Percentiles rank a stretch among this genome's conserved stretches.
Evolutionary conservation across 768 basidiomycete genomes (phyloP).

Genomic region (Suillus alpinus): DNA sequence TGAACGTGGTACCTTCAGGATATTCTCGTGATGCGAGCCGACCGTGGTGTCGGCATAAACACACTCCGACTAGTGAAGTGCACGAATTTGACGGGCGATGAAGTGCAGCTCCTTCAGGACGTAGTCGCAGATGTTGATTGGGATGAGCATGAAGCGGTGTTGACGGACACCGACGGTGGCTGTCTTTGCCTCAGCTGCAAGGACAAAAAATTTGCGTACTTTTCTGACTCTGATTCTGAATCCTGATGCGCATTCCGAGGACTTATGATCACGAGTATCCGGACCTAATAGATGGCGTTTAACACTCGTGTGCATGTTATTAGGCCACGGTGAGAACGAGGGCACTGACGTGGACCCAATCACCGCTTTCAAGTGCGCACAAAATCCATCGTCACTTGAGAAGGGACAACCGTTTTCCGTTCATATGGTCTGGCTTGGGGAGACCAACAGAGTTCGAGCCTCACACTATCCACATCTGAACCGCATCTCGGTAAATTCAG

Average conservation of each 20-base stretch:
- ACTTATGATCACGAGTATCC: background rate
- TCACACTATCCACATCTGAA: background rate
- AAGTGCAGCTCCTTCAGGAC: slow-evolving; percentile 1
- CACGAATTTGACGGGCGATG: background rate
- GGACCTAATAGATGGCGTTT: background rate
- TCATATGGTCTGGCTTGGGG: background rate
- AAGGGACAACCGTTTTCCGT: background rate
- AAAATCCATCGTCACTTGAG: background rate
- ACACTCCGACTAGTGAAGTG: background rate
- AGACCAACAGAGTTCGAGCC: background rate
- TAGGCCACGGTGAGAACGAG: background rate
- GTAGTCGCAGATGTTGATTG: slow-evolving; percentile 16
- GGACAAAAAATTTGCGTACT: background rate
- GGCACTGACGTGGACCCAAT: background rate
- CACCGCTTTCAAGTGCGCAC: background rate
- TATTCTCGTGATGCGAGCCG: background rate
- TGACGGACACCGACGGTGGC: background rate
- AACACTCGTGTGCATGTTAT: background rate
- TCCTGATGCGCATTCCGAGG: background rate
- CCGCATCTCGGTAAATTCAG: slow-evolving; percentile 7
- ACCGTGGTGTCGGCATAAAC: background rate
- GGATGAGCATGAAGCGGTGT: slow-evolving; percentile 12
- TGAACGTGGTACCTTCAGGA: background rate
- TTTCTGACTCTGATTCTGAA: background rate
- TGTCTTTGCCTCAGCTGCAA: background rate